Evolutionary conservation across 225 moss, liverwort and hornwort species (phyloP), one percentile per base, ranked within the genome.

Genomic region (Pseudoscleropodium purum): DNA sequence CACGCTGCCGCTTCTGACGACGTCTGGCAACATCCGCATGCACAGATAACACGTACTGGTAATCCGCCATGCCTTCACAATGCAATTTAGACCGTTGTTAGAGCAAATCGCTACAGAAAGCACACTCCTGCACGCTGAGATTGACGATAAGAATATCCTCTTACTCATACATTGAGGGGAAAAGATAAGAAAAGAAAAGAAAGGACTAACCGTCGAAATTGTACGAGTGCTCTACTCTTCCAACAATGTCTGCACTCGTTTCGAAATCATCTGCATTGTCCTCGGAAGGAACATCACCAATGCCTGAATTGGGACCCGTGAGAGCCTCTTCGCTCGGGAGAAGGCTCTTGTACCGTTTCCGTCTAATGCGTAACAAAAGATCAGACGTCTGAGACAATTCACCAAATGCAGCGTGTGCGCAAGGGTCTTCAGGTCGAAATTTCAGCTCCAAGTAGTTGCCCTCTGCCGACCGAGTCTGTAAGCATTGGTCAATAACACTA

Each of bases 371-470:
- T 86, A 99, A 91, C 82, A 99, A 89, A 84, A 97, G 97, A 91
- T 97, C 93, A 45, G 99, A 97, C 39, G 95, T 92, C 84, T 95
- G 97, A 16, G 93, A 93, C 82, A 96, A 92, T 92, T 99, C 99
- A 79, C 99, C 99, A 91, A 97, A 99, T 31, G 99, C 97, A 76
- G 99, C 97, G 93, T 99, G 97, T 51, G 96, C 97, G 74, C 92
- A 99, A 49, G 99, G 97, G 43, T 99, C 97, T 81, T 97, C 97
- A 13, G 99, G 96, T 69, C 99, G 96, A 89, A 97, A 99, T 90
- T 96, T 97, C 39, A 99, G 90, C 95, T 99, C 97, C 94, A 99
- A 80, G 88, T 94, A 99, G 90, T 97, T 97, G 34, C 92, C 86
- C 82, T 96, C 94, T 84, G 96, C 95, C 82, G 94, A 92, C 73